These are phyloP conservation scores for Eucommia ulmoides DNA, from an alignment of 257 asterid species.

Conservation along the genomic window DNA sequence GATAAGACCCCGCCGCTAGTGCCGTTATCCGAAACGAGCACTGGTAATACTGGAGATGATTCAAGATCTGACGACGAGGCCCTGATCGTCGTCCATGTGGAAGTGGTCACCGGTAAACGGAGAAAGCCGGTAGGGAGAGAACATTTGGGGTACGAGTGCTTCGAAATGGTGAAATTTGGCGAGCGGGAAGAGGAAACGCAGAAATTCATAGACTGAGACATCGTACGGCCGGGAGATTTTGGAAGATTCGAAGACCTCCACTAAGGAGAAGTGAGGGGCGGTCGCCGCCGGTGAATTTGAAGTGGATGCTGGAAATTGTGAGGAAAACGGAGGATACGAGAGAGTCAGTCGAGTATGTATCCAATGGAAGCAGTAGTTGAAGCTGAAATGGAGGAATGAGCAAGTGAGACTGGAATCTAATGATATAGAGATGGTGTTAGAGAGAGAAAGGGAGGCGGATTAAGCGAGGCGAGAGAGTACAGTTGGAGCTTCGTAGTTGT, in stretches of 20 bases:
- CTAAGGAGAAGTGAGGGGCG: no score
- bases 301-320: background rate
- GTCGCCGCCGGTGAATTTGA: background rate
- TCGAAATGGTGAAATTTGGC: background rate
- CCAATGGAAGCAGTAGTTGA: no score
- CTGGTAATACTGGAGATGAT: constrained; percentile 2
- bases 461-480: background rate
- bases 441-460: background rate
- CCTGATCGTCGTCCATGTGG: background rate
- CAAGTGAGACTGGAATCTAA: no score
- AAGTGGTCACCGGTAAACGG: constrained; percentile 10
- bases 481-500: constrained; percentile 1
- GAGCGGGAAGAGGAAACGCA: background rate
- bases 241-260: no score
- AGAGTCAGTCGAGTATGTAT: no score
- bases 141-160: background rate
- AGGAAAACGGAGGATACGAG: no score
- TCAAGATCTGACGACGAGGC: constrained; percentile 26
- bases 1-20: constrained; percentile 21
- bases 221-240: background rate
- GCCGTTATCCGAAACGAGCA: constrained; percentile 40
- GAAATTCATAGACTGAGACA: constrained; percentile 1
- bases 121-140: background rate
- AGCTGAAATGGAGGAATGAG: no score
- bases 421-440: background rate